These are phyloP conservation scores for Sonneratia alba DNA, from an alignment of 345 rosid genomes.

Conservation along the genomic window DNA sequence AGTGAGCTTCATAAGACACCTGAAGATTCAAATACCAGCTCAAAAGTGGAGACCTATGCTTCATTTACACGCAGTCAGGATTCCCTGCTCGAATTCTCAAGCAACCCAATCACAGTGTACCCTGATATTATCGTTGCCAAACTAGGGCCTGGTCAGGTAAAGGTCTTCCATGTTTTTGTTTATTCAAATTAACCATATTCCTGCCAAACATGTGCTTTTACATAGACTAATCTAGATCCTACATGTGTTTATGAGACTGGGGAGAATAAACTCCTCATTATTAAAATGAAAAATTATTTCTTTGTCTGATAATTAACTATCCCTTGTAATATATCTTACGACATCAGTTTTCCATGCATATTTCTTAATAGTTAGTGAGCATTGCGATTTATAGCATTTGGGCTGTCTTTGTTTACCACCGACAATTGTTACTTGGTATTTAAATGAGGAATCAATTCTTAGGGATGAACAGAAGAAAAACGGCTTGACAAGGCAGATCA, in stretches of 20 bases:
- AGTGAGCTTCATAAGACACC: constrained; percentile 63
- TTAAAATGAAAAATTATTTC: background rate
- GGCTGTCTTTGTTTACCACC: background rate
- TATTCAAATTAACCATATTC: background rate
- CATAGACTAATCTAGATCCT: too few species aligned
- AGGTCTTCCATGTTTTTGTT: constrained; percentile 4
- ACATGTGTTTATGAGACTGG: too few species aligned
- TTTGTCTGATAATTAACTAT: background rate
- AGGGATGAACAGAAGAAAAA: background rate
- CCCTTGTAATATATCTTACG: background rate
- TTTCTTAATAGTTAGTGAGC: background rate
- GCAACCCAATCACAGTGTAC: constrained; percentile 36
- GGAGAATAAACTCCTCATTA: too few species aligned
- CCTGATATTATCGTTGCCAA: constrained; percentile 62
- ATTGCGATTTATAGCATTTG: background rate
- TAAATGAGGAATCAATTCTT: background rate
- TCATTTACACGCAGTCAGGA: constrained; percentile 60
- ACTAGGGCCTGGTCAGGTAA: constrained; percentile 82
- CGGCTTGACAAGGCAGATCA: background rate
- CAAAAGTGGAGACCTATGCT: constrained; percentile 67
- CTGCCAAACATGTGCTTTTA: background rate
- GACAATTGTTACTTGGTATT: background rate
- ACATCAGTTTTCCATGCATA: background rate
- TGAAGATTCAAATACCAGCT: constrained; percentile 25
- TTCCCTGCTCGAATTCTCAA: constrained; percentile 42